Evolutionary conservation across 2,329 filamentous ascomycete genomes (phyloP).

Genomic region (Clathrospora elynae): DNA sequence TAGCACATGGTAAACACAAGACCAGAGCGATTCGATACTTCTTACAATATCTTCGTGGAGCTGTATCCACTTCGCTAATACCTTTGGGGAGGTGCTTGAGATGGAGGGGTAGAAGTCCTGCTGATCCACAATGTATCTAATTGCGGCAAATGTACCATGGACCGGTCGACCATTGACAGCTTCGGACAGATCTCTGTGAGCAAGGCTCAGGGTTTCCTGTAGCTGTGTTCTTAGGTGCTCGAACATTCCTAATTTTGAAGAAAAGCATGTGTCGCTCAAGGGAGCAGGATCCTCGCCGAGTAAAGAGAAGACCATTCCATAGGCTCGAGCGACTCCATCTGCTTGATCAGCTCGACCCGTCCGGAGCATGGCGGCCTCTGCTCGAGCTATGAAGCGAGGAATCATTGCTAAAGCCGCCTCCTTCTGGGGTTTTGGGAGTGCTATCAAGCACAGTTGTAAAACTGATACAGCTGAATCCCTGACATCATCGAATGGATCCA

Average conservation of each 20-base stretch:
- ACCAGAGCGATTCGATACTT: constrained; percentile 75
- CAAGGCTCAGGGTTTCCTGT: constrained; percentile 66
- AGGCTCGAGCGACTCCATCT: constrained; percentile 82
- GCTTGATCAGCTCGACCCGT: constrained; percentile 90
- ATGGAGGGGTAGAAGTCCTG: constrained; percentile 40
- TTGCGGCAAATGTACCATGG: constrained; percentile 51
- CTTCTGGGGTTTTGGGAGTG: constrained; percentile 23
- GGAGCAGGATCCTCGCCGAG: constrained; percentile 10
- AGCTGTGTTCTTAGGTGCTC: constrained; percentile 64
- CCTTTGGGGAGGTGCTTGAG: constrained; percentile 11
- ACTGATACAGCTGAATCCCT: constrained; percentile 60
- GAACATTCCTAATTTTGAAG: constrained; percentile 57
- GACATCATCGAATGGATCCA: constrained; percentile 94
- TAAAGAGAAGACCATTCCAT: constrained; percentile 71
- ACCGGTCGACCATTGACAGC: constrained; percentile 59
- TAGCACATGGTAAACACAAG: constrained; percentile 73
- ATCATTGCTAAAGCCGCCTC: constrained; percentile 18
- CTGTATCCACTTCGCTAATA: constrained; percentile 36
- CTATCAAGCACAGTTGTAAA: constrained; percentile 45
- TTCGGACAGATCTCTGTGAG: constrained; percentile 66
- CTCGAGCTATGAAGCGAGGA: constrained; percentile 40
- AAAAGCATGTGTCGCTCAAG: constrained; percentile 17
- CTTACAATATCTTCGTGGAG: constrained; percentile 63
- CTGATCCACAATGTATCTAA: constrained; percentile 58
- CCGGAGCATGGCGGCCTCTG: constrained; percentile 63